A percentile compares a stretch with the other conserved stretches of the same genome.
Evolutionary conservation across 2,329 filamentous ascomycete genomes (phyloP).

Genomic region (Dactylella cylindrospora): DNA sequence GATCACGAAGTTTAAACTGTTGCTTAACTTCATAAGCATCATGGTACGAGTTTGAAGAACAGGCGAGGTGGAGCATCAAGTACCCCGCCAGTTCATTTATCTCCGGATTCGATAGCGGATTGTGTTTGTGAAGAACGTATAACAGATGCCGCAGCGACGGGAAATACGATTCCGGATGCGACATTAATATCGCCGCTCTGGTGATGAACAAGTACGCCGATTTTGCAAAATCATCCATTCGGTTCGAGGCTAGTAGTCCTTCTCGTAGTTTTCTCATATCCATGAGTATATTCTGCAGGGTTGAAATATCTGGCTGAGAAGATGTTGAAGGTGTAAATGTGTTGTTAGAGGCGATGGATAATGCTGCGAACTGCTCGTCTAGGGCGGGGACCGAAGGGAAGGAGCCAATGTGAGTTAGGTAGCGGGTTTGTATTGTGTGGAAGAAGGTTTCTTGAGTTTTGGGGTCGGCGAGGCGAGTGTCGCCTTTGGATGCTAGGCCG

Average conservation of each 20-base stretch:
- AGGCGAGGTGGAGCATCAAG: constrained; percentile 82
- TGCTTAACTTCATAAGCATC: constrained; percentile 70
- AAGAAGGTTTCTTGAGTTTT: constrained; percentile 42
- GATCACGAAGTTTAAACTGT: constrained; percentile 64
- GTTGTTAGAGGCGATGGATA: constrained; percentile 42
- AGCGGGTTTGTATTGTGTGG: constrained; percentile 36
- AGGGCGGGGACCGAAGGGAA: constrained; percentile 41
- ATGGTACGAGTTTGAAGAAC: constrained; percentile 72
- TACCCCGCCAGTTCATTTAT: constrained; percentile 78
- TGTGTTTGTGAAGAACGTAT: constrained; percentile 66
- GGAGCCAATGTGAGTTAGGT: constrained; percentile 37
- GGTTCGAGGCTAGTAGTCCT: constrained; percentile 75
- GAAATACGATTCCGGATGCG: constrained; percentile 84
- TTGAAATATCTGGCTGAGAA: constrained; percentile 19
- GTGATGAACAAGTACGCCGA: constrained; percentile 90
- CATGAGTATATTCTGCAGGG: constrained; percentile 62
- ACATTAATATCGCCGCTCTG: constrained; percentile 75
- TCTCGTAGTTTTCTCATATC: constrained; percentile 91
- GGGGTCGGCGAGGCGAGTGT: constrained; percentile 29
- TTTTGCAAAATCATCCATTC: constrained; percentile 78
- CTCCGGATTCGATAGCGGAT: constrained; percentile 70
- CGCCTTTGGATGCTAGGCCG: constrained; percentile 42
- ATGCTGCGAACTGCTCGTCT: constrained; percentile 37
- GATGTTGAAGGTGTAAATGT: constrained; percentile 20
- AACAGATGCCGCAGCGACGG: constrained; percentile 81